Conservation (phyloP, 169 alveolate genomes). For the Fabrea salina region DNA sequence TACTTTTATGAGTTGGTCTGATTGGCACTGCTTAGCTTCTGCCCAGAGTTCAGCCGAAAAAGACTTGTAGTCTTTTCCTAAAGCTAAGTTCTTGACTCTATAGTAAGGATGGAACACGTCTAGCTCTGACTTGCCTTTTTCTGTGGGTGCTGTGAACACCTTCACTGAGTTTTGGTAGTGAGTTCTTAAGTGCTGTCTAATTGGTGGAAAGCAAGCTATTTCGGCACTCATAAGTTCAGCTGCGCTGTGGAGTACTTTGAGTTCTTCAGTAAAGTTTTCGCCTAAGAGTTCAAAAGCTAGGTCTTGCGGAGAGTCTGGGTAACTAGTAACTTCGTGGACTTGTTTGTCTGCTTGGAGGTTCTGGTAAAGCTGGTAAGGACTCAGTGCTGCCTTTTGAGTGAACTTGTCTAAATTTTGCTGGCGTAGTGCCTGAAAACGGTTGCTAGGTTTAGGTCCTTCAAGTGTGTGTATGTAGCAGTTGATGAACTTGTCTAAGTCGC, state of each 20-base stretch:
- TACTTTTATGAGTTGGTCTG: slow-evolving; percentile 38
- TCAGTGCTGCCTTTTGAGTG: slow-evolving; percentile 3
- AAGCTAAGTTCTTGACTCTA: slow-evolving; percentile 45
- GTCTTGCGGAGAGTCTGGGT: not conserved
- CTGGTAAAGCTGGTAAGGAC: not conserved
- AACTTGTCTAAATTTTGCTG: not conserved
- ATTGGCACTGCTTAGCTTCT: slow-evolving; percentile 40
- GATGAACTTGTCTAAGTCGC: slow-evolving; percentile 2
- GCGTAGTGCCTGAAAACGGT: not conserved
- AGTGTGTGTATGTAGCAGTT: not conserved
- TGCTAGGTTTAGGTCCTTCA: not conserved
- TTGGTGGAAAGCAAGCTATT: slow-evolving; percentile 42
- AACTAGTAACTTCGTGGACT: not conserved
- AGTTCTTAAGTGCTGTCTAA: slow-evolving; percentile 45
- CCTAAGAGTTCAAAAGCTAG: slow-evolving; percentile 17
- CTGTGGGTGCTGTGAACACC: slow-evolving; percentile 53
- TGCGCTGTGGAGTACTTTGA: slow-evolving; percentile 37
- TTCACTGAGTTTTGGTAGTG: slow-evolving; percentile 40
- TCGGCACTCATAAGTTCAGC: slow-evolving; percentile 40
- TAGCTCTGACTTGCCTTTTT: slow-evolving; percentile 45
- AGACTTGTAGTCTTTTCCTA: slow-evolving; percentile 34
- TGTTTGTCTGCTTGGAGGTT: not conserved
- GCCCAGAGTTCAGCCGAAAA: slow-evolving; percentile 40
- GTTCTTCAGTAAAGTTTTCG: not conserved
- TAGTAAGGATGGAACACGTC: slow-evolving; percentile 49